Percentiles rank a stretch among this genome's conserved stretches.
Conservation (phyloP, 2,329 filamentous ascomycete species). For the Pseudocercospora fijiensis region DNA sequence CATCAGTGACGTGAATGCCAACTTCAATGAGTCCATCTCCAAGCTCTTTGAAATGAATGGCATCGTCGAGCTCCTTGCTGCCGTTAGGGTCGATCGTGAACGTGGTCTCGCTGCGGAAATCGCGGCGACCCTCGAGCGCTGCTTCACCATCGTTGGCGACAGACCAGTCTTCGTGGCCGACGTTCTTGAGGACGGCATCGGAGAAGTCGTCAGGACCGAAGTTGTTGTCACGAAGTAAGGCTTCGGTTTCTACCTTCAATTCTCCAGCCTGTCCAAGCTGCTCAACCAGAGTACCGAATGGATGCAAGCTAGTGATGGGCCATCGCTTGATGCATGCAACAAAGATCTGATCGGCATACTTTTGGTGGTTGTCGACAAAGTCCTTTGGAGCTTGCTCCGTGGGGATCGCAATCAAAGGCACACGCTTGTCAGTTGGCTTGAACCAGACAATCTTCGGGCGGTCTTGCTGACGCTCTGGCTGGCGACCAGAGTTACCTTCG, state of each 20-base stretch:
- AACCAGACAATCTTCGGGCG: constrained; percentile 99
- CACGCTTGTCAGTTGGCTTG: constrained; percentile 98
- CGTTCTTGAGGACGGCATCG: constrained; percentile 89
- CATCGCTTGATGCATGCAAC: constrained; percentile 99
- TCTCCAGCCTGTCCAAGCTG: constrained; percentile 97
- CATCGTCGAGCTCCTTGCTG: constrained; percentile 84
- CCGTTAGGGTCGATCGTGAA: constrained; percentile 93
- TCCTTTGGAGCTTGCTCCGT: constrained; percentile 96
- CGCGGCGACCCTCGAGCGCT: constrained; percentile 70
- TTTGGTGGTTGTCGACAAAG: constrained; percentile 97
- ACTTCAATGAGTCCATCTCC: constrained; percentile 86
- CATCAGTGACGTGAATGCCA: constrained; percentile 90
- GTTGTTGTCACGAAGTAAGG: constrained; percentile 95
- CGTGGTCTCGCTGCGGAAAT: constrained; percentile 82
- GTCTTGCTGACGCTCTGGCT: constrained; percentile 83
- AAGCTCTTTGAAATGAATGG: constrained; percentile 83
- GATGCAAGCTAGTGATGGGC: constrained; percentile 99
- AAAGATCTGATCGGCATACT: constrained; percentile 96
- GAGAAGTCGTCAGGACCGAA: constrained; percentile 97
- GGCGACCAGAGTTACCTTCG: constrained; percentile 72
- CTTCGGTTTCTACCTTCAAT: constrained; percentile 95
- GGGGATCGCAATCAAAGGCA: constrained; percentile 94
- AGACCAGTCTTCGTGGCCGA: constrained; percentile 89
- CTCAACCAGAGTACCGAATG: constrained; percentile 95
- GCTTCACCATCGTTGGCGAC: constrained; percentile 78